A percentile compares a stretch with the other conserved stretches of the same genome.
Conservation (phyloP, 2,329 filamentous ascomycete species). For the Fusarium praegraminearum region DNA sequence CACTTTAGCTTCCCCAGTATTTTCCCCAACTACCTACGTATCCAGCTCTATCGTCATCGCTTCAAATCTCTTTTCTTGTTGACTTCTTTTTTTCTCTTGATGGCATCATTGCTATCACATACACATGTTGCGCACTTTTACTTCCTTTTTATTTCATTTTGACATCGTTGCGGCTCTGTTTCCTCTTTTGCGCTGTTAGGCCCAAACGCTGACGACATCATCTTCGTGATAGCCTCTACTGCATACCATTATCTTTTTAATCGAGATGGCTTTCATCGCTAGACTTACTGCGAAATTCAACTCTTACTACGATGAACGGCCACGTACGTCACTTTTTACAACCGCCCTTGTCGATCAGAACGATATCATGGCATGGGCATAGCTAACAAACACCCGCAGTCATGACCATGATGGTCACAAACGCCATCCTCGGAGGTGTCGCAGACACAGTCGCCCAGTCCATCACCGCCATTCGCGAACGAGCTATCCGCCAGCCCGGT, state of each 20-base stretch:
- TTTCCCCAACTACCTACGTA: conserved; percentile 29
- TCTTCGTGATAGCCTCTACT: conserved; percentile 78
- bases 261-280: conserved; percentile 89
- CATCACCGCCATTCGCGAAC: conserved; percentile 83
- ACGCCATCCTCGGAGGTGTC: conserved; percentile 93
- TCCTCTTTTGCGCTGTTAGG: conserved; percentile 13
- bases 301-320: conserved; percentile 90
- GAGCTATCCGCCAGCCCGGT: conserved; percentile 72
- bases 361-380: background rate
- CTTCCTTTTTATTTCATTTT: background rate
- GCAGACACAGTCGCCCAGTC: conserved; percentile 96
- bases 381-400: conserved; percentile 62
- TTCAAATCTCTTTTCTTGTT: conserved; percentile 11
- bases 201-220: conserved; percentile 36
- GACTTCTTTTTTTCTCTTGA: conserved; percentile 1
- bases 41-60: conserved; percentile 27
- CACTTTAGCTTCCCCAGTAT: conserved; percentile 38
- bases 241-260: conserved; percentile 84
- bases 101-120: background rate
- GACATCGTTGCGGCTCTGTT: background rate
- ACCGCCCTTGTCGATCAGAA: background rate
- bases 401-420: conserved; percentile 98
- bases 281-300: conserved; percentile 90
- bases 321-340: conserved; percentile 65
- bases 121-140: background rate